Conservation (phyloP, 495 filamentous ascomycete genomes). For the Aspergillus incahuasiensis region DNA sequence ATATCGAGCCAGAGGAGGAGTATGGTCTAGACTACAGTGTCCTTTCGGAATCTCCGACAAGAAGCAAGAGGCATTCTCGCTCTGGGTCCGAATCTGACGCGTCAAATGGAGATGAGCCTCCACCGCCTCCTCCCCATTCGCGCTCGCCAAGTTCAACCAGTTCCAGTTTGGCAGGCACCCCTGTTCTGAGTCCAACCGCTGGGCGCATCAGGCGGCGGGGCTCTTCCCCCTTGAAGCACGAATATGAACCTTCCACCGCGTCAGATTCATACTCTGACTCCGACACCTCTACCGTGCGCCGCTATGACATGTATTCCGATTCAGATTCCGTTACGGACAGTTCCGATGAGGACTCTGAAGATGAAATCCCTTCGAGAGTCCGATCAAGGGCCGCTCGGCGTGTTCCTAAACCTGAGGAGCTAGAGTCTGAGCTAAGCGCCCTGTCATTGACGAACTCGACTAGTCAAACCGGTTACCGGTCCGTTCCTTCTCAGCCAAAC, state of each 20-base stretch:
- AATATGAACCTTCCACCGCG: constrained; percentile 89
- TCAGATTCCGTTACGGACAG: constrained; percentile 41
- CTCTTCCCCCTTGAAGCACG: constrained; percentile 94
- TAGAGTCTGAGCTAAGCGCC: constrained; percentile 39
- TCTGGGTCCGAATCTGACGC: constrained; percentile 25
- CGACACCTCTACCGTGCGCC: constrained; percentile 48
- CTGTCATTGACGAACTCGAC: constrained; percentile 72
- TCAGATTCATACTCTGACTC: constrained; percentile 54
- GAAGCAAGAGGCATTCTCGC: constrained; percentile 27
- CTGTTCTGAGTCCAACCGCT: constrained; percentile 41
- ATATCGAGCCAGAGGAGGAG: constrained; percentile 30
- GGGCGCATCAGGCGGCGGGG: constrained; percentile 58
- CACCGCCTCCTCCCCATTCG: constrained; percentile 52
- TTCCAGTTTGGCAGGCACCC: constrained; percentile 48
- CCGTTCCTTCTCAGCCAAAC: constrained; percentile 49
- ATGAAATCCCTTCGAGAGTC: constrained; percentile 30
- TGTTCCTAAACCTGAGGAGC: constrained; percentile 16
- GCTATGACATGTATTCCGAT: constrained; percentile 43
- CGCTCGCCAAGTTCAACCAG: constrained; percentile 42
- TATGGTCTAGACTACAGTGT: constrained; percentile 30
- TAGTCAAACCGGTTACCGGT: constrained; percentile 60
- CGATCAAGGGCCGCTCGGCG: constrained; percentile 24
- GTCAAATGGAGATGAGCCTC: constrained; percentile 34
- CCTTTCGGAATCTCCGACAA: constrained; percentile 33
- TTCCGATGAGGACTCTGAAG: constrained; percentile 55